Conservation (phyloP, 805 yeast species). For the Barnettozyma salicaria region DNA sequence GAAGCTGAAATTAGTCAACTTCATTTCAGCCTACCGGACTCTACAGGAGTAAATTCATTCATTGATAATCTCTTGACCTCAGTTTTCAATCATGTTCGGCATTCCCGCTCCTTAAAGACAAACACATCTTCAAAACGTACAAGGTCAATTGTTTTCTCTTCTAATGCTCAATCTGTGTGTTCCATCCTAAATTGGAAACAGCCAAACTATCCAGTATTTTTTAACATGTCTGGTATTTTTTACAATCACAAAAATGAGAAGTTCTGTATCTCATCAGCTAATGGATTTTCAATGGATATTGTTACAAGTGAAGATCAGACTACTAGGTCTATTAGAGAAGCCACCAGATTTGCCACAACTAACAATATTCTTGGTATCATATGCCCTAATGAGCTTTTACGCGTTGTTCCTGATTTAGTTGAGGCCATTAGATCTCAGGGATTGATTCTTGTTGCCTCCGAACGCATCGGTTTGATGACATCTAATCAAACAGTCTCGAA, state of each 20-base stretch:
- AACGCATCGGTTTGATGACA: slow-evolving; percentile 28
- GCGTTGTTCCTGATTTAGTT: slow-evolving; percentile 68
- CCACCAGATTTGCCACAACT: slow-evolving; percentile 68
- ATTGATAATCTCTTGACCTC: slow-evolving; percentile 67
- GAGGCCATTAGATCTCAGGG: slow-evolving; percentile 77
- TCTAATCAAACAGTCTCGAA: slow-evolving; percentile 7
- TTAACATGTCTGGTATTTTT: slow-evolving; percentile 66
- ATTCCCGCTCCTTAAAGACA: slow-evolving; percentile 29
- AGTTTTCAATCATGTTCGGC: slow-evolving; percentile 71
- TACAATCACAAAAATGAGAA: slow-evolving; percentile 24
- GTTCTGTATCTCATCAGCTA: slow-evolving; percentile 36
- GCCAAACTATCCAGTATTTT: slow-evolving; percentile 93
- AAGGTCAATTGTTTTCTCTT: slow-evolving; percentile 75
- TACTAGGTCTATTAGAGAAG: slow-evolving; percentile 73
- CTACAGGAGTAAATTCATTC: slow-evolving; percentile 57
- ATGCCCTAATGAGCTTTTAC: slow-evolving; percentile 63
- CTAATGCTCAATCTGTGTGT: slow-evolving; percentile 85
- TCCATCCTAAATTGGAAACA: slow-evolving; percentile 96
- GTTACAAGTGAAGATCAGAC: slow-evolving; percentile 33
- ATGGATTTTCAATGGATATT: slow-evolving; percentile 31
- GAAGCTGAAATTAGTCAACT: slow-evolving; percentile 36
- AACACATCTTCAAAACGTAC: slow-evolving; percentile 28
- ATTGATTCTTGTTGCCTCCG: slow-evolving; percentile 70
- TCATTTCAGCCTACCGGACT: slow-evolving; percentile 35
- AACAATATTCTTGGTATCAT: slow-evolving; percentile 85